phyloP scores from a whole-genome alignment of 1,139 yeast species.

The Sugiyamaella castrensis region DNA sequence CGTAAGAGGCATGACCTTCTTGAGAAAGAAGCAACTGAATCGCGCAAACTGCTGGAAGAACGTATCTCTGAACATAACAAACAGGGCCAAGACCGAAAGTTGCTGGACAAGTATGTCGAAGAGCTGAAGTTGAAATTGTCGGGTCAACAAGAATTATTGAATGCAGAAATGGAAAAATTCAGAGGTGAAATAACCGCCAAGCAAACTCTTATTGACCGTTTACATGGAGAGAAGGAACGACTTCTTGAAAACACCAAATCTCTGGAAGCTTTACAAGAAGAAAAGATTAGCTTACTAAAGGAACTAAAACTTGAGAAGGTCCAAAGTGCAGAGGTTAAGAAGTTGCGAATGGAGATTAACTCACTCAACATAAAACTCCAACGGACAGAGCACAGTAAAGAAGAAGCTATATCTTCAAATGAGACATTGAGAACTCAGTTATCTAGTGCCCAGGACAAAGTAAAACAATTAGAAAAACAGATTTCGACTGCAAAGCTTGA shows the following conservation, averaged over 20 bases:
- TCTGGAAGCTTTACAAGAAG: constrained; percentile 23
- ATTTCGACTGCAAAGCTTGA: constrained; percentile 40
- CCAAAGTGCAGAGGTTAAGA: constrained; percentile 23
- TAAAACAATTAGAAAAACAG: constrained; percentile 26
- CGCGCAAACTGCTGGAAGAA: constrained; percentile 32
- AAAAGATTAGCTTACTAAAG: constrained; percentile 23
- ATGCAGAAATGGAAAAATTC: constrained; percentile 25
- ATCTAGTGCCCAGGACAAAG: constrained; percentile 24
- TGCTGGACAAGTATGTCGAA: constrained; percentile 26
- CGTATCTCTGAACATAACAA: constrained; percentile 29
- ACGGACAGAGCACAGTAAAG: constrained; percentile 33
- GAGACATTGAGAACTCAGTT: constrained; percentile 24
- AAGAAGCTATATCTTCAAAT: constrained; percentile 24
- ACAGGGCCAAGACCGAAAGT: constrained; percentile 26
- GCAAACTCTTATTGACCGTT: constrained; percentile 26
- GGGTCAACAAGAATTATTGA: constrained; percentile 29
- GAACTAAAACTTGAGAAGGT: constrained; percentile 28
- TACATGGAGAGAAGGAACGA: constrained; percentile 24
- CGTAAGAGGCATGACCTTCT: constrained; percentile 30
- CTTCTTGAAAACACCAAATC: constrained; percentile 20
- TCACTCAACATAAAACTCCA: constrained; percentile 41
- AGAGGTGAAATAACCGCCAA: constrained; percentile 30
- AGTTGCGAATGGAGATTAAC: constrained; percentile 31
- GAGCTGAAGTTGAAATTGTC: constrained; percentile 27
- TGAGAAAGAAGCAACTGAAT: constrained; percentile 30